Evolutionary conservation across 2,329 filamentous ascomycete genomes (phyloP).

Genomic region (Metarhizium guizhouense): DNA sequence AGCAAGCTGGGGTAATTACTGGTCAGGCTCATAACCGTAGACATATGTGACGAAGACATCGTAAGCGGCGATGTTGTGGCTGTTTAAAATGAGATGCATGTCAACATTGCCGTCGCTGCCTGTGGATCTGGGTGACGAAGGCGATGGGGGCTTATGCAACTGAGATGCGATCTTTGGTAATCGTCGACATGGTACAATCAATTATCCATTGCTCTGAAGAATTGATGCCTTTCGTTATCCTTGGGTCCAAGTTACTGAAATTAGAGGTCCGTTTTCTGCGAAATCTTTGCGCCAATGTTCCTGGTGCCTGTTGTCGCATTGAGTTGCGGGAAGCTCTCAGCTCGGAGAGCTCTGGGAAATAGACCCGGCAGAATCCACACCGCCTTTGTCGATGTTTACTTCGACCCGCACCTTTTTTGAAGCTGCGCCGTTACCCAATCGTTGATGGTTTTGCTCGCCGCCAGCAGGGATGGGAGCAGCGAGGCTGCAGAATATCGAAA

Average conservation of each 20-base stretch:
- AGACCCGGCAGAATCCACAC: slow-evolving; percentile 26
- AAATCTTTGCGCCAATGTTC: neutral
- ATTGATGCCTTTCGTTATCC: neutral
- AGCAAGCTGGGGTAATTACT: slow-evolving; percentile 14
- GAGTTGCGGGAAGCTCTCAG: neutral
- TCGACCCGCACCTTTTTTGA: slow-evolving; percentile 14
- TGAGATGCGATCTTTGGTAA: neutral
- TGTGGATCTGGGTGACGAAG: neutral
- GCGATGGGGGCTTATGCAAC: neutral
- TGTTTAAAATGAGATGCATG: neutral
- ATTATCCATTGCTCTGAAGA: neutral
- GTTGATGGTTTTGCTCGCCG: slow-evolving; percentile 6
- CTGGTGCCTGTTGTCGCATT: neutral
- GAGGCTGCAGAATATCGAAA: slow-evolving; percentile 23
- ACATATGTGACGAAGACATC: slow-evolving; percentile 24
- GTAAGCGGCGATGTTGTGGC: neutral
- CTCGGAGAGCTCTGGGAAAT: slow-evolving; percentile 5
- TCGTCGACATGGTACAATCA: neutral
- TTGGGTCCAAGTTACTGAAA: neutral
- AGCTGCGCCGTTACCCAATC: slow-evolving; percentile 11
- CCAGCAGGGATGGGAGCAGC: slow-evolving; percentile 16
- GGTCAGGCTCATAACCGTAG: slow-evolving; percentile 25
- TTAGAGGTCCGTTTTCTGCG: neutral
- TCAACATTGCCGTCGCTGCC: neutral
- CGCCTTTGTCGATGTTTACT: slow-evolving; percentile 20